Conservation (phyloP, 2,329 filamentous ascomycete genomes). For the Hypoxylon sp. region DNA sequence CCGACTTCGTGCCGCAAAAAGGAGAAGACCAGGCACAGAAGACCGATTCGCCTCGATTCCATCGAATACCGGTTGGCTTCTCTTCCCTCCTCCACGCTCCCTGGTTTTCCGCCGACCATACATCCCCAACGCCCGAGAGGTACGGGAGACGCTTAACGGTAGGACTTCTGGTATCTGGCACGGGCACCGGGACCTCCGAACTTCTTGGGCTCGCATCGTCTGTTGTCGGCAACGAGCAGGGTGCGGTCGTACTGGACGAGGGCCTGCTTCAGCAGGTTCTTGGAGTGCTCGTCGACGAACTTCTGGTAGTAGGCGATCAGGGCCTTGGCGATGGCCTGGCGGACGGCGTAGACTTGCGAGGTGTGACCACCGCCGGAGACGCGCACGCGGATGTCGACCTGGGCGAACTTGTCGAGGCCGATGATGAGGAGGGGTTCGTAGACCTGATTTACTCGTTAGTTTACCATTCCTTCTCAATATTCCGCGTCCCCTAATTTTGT, state of each 20-base stretch:
- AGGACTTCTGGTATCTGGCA: conserved; percentile 98
- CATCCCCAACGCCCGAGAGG: conserved; percentile 40
- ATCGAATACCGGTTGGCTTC: conserved; percentile 47
- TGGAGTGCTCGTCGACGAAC: conserved; percentile 99
- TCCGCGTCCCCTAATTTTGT: neutral
- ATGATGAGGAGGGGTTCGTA: conserved; percentile 99
- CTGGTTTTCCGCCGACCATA: conserved; percentile 18
- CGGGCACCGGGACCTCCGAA: conserved; percentile 93
- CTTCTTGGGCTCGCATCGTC: conserved; percentile 99
- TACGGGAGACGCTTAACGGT: conserved; percentile 78
- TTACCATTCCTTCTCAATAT: neutral
- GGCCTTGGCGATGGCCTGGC: conserved; percentile 98
- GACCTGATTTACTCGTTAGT: conserved; percentile 67
- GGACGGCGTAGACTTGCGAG: conserved; percentile 97
- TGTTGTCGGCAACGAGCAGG: conserved; percentile 98
- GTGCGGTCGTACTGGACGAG: conserved; percentile 96
- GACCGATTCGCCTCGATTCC: conserved; percentile 39
- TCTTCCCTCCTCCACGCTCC: conserved; percentile 36
- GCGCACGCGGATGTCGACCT: conserved; percentile 97
- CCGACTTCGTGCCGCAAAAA: conserved; percentile 44
- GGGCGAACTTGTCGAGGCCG: conserved; percentile 95
- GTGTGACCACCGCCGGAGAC: conserved; percentile 98
- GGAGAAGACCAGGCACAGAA: conserved; percentile 39
- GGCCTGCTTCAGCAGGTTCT: conserved; percentile 99
- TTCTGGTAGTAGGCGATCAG: conserved; percentile 99